These are phyloP conservation scores for Penicillium canariense DNA, from an alignment of 495 filamentous ascomycete genomes.

Conservation along the genomic window DNA sequence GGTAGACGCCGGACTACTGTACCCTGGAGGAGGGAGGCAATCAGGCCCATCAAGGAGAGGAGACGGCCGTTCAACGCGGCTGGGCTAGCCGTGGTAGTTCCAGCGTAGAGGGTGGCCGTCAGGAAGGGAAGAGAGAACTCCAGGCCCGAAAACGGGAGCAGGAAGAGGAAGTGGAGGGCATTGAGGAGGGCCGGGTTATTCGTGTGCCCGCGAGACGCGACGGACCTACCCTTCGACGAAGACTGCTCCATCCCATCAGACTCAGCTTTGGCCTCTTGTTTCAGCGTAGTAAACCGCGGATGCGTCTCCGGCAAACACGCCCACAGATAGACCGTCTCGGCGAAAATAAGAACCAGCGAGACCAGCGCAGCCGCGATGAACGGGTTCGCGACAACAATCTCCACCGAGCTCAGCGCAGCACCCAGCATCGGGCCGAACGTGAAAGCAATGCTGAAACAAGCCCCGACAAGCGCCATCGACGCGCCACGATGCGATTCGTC, in stretches of 20 bases:
- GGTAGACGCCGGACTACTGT: slow-evolving; percentile 77
- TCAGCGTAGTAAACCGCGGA: slow-evolving; percentile 46
- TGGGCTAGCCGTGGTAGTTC: slow-evolving; percentile 46
- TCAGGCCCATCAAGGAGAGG: slow-evolving; percentile 85
- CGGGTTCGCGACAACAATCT: slow-evolving; percentile 79
- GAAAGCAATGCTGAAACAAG: slow-evolving; percentile 95
- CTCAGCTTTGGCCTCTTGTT: slow-evolving; percentile 22
- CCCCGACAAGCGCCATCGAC: slow-evolving; percentile 94
- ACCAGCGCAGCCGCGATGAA: slow-evolving; percentile 89
- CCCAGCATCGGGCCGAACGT: slow-evolving; percentile 93
- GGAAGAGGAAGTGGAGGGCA: slow-evolving; percentile 80
- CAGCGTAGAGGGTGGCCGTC: slow-evolving; percentile 85
- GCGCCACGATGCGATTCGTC: slow-evolving; percentile 75
- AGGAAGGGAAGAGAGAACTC: slow-evolving; percentile 94
- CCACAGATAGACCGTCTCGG: slow-evolving; percentile 89
- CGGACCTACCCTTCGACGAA: slow-evolving; percentile 1
- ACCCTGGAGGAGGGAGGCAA: slow-evolving; percentile 89
- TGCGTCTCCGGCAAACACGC: slow-evolving; percentile 85
- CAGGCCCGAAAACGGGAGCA: slow-evolving; percentile 96
- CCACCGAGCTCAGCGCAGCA: slow-evolving; percentile 72
- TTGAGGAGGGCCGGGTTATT: slow-evolving; percentile 86
- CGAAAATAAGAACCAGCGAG: slow-evolving; percentile 73
- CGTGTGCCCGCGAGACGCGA: slow-evolving; percentile 46
- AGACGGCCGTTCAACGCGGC: slow-evolving; percentile 79
- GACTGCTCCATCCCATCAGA: not conserved